Conservation (phyloP, 768 basidiomycete species). For the Termitomyces heimii region DNA sequence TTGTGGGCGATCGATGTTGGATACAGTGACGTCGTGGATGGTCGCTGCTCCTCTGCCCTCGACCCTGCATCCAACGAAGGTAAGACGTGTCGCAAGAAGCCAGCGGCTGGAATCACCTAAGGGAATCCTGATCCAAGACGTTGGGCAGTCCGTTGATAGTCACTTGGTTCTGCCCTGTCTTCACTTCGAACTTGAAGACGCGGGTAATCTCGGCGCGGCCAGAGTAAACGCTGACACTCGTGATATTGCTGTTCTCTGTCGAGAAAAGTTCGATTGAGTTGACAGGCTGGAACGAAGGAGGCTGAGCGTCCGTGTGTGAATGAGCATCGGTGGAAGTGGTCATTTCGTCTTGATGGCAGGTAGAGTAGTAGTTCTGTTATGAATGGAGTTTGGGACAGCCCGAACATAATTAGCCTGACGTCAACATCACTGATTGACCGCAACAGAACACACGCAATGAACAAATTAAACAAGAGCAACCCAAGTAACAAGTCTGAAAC, state of each 20-base stretch:
- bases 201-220: conserved; percentile 30
- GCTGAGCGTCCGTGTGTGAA: background rate
- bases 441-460: too few relatives aligned
- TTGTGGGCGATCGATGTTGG: background rate
- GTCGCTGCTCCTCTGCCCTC: conserved; percentile 28
- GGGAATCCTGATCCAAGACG: conserved; percentile 21
- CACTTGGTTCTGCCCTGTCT: conserved; percentile 27
- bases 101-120: conserved; percentile 19
- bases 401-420: too few relatives aligned
- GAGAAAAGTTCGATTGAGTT: conserved; percentile 19
- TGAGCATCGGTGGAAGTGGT: background rate
- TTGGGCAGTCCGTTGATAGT: conserved; percentile 26
- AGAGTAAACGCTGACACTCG: conserved; percentile 28
- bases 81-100: background rate
- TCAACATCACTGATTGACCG: too few relatives aligned
- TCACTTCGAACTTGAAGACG: conserved; percentile 22
- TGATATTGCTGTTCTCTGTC: conserved; percentile 24
- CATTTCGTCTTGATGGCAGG: background rate
- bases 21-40: conserved; percentile 30
- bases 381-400: too few relatives aligned
- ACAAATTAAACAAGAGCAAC: too few relatives aligned
- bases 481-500: too few relatives aligned
- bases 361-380: too few relatives aligned
- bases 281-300: conserved; percentile 1
- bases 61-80: conserved; percentile 15